Percentiles rank a stretch among this genome's conserved stretches.
These are phyloP conservation scores for Bacidia rubella DNA, from an alignment of 495 filamentous ascomycete species.

Conservation along the genomic window DNA sequence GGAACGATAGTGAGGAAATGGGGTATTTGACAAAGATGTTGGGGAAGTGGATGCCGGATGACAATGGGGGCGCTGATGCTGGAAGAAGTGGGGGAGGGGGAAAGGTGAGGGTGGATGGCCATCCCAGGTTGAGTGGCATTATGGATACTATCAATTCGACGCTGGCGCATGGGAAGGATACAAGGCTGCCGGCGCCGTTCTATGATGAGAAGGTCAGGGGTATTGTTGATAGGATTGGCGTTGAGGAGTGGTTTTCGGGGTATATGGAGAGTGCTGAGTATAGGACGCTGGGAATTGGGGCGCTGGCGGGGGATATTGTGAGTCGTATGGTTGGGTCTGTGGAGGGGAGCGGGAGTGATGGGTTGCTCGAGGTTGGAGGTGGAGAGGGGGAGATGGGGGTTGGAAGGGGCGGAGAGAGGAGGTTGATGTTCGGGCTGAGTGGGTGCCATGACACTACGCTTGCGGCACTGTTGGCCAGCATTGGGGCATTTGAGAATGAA, in stretches of 20 bases:
- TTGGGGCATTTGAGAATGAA: conserved; percentile 61
- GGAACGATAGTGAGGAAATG: conserved; percentile 78
- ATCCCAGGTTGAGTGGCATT: conserved; percentile 74
- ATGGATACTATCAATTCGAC: conserved; percentile 90
- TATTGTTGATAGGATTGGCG: conserved; percentile 63
- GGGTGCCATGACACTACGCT: conserved; percentile 95
- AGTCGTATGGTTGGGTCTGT: conserved; percentile 65
- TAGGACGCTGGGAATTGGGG: conserved; percentile 73
- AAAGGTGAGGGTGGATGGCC: conserved; percentile 74
- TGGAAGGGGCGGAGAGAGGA: conserved; percentile 33
- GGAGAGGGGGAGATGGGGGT: conserved; percentile 23
- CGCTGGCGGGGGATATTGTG: conserved; percentile 71
- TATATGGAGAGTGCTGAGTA: conserved; percentile 77
- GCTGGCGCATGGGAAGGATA: conserved; percentile 68
- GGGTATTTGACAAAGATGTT: conserved; percentile 61
- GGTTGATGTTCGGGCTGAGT: conserved; percentile 58
- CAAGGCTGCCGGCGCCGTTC: conserved; percentile 68
- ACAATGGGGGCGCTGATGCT: no score
- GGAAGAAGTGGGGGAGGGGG: conserved; percentile 50
- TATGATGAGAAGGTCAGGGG: conserved; percentile 61
- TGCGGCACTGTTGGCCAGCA: conserved; percentile 58
- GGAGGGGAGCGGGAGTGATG: conserved; percentile 46
- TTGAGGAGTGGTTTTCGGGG: conserved; percentile 89
- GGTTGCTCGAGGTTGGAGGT: conserved; percentile 35
- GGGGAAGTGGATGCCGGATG: conserved; percentile 74